Conservation (phyloP, 2,329 filamentous ascomycete genomes). For the Echinosphaeria canescens region DNA sequence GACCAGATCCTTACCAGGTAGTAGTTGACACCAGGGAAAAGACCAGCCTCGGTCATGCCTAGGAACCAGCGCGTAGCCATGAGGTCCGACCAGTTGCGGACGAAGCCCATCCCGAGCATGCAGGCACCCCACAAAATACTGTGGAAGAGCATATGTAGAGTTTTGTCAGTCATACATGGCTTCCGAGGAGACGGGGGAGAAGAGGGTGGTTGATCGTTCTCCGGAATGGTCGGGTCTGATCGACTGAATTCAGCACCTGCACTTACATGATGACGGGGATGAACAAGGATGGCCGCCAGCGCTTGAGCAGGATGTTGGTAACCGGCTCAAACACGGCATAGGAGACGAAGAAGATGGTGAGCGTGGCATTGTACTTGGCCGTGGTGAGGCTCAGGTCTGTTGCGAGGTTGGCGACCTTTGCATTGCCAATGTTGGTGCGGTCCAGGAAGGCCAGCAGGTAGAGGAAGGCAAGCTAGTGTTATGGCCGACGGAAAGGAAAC, state of each 20-base stretch:
- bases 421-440: conserved; percentile 59
- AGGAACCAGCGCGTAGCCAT: conserved; percentile 51
- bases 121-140: conserved; percentile 42
- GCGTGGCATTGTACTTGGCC: conserved; percentile 46
- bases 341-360: conserved; percentile 75
- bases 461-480: conserved; percentile 38
- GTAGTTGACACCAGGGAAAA: conserved; percentile 44
- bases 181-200: too few relatives aligned
- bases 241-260: background rate
- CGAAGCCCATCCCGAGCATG: conserved; percentile 50
- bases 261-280: conserved; percentile 62
- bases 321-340: conserved; percentile 62
- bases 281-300: conserved; percentile 54
- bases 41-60: conserved; percentile 51
- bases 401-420: conserved; percentile 31
- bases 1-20: background rate
- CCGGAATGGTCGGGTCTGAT: too few relatives aligned
- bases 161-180: background rate
- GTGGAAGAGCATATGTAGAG: too few relatives aligned
- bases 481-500: conserved; percentile 1
- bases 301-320: conserved; percentile 65
- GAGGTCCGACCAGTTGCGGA: conserved; percentile 38
- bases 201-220: too few relatives aligned
- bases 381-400: conserved; percentile 37
- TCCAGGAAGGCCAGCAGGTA: conserved; percentile 59